A percentile compares a stretch with the other conserved stretches of the same genome.
Conservation (phyloP, 2,329 filamentous ascomycete species). For the Ophiostoma piceae region DNA sequence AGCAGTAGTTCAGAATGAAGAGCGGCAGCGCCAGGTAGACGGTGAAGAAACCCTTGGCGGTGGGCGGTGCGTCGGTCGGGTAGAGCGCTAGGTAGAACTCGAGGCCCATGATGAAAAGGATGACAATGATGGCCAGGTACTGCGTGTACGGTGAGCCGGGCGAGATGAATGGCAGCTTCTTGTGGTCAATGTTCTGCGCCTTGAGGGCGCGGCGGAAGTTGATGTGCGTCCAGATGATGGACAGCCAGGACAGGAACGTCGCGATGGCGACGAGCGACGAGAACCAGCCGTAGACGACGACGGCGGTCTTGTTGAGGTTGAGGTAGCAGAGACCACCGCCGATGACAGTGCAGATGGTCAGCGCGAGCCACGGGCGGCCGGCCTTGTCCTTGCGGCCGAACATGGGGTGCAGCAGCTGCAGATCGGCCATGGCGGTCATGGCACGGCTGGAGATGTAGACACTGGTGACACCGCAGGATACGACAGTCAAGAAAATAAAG, state of each 20-base stretch:
- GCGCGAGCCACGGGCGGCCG: background rate
- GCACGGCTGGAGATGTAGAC: slow-evolving; percentile 5
- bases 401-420: background rate
- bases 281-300: background rate
- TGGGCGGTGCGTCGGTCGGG: background rate
- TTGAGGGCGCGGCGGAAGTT: slow-evolving; percentile 2
- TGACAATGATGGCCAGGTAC: background rate
- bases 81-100: slow-evolving; percentile 4
- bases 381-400: slow-evolving; percentile 6
- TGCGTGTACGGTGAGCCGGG: background rate
- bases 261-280: background rate
- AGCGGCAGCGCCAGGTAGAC: background rate
- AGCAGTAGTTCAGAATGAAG: background rate
- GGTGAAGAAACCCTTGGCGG: slow-evolving; percentile 2
- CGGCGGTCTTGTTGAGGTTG: slow-evolving; percentile 2
- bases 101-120: slow-evolving; percentile 2
- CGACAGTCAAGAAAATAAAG: slow-evolving; percentile 3
- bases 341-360: background rate
- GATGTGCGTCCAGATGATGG: background rate
- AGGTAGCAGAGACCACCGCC: background rate
- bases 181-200: background rate
- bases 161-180: background rate
- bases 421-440: slow-evolving; percentile 1
- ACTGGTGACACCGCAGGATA: background rate
- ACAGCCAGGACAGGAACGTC: slow-evolving; percentile 3